phyloP scores from a whole-genome alignment of 2,329 filamentous ascomycete species.

The Cryphonectria radicalis region DNA sequence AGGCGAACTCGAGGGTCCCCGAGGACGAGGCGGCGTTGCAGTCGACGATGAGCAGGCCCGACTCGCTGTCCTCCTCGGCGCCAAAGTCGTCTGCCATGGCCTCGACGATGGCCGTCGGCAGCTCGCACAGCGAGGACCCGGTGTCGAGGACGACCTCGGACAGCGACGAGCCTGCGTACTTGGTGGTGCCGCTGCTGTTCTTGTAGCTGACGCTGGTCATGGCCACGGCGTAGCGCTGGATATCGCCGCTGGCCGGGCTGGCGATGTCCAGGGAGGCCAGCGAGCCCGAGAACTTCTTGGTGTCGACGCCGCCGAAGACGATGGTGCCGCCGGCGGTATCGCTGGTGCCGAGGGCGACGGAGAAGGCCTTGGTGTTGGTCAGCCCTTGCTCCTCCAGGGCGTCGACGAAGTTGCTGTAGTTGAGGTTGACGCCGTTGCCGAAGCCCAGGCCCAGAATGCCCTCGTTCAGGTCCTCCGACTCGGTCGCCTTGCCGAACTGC shows the following conservation, averaged over 20 bases:
- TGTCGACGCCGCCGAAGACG: constrained; percentile 53
- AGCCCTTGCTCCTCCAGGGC: constrained; percentile 50
- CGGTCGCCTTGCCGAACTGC: constrained; percentile 63
- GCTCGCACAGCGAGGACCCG: constrained; percentile 68
- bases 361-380: constrained; percentile 45
- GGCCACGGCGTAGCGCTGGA: constrained; percentile 48
- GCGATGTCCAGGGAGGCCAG: constrained; percentile 38
- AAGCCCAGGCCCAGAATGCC: constrained; percentile 75
- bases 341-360: constrained; percentile 40
- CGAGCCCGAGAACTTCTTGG: constrained; percentile 47
- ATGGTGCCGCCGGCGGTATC: constrained; percentile 37
- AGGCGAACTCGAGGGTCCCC: constrained; percentile 45
- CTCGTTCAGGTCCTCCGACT: constrained; percentile 47
- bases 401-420: constrained; percentile 53
- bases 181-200: constrained; percentile 35
- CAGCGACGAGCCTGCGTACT: constrained; percentile 40
- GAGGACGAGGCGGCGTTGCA: constrained; percentile 38
- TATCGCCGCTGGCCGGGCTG: constrained; percentile 35
- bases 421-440: constrained; percentile 45
- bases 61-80: constrained; percentile 46
- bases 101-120: constrained; percentile 61
- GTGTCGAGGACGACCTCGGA: constrained; percentile 62
- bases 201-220: constrained; percentile 44
- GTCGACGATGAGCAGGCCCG: constrained; percentile 49
- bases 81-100: constrained; percentile 50